Base-by-base conservation (phyloP, 164 flowering plant species). In the Chloranthus sessilifolius region DNA sequence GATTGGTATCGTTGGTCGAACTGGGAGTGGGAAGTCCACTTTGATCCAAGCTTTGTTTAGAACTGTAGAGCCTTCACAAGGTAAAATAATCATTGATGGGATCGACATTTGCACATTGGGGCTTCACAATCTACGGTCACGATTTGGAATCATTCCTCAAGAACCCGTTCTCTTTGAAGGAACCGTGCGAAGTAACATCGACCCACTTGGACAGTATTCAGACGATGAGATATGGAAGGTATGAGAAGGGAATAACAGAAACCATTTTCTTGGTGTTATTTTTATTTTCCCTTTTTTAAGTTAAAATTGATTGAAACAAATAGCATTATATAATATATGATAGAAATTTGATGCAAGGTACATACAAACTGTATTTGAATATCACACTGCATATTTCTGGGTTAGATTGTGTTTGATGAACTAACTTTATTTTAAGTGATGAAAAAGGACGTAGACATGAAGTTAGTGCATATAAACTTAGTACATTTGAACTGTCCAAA, bases 201-300 rank as follows among this genome's bases (percentile, higher is more conserved):
- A 91, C 54, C 98, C 98, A 1, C 59, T 71, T 50, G 94, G 83
- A 11, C 70, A 40, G 26, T 79, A 88, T 52, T 63, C 96, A 14
- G 96, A 92, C 59, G 95, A 88, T 12, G 94, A 86, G 29, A 85
- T 92, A 33, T 92, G 98, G 98, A 79, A 78, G 96, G 98, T 92
- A 65, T 59, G 3, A 14, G 17, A 47, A 47, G 44, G 8, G 21
- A 40, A 41, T 19, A 19, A n/a, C n/a, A n/a, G n/a, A n/a, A n/a
- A n/a, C n/a, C n/a, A n/a, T n/a, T n/a, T n/a, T n/a, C n/a, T n/a
- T n/a, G n/a, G 7, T 17, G 7, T 22, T 47, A 16, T 47, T 29
- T 17, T 2, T 16, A 7, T 9, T 28, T 28, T n/a, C 22, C 17
- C 7, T 41, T n/a, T n/a, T n/a, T n/a, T n/a, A n/a, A n/a, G n/a